Evolutionary conservation across 1,139 yeast genomes (phyloP).

Genomic region (Pichia sp.): DNA sequence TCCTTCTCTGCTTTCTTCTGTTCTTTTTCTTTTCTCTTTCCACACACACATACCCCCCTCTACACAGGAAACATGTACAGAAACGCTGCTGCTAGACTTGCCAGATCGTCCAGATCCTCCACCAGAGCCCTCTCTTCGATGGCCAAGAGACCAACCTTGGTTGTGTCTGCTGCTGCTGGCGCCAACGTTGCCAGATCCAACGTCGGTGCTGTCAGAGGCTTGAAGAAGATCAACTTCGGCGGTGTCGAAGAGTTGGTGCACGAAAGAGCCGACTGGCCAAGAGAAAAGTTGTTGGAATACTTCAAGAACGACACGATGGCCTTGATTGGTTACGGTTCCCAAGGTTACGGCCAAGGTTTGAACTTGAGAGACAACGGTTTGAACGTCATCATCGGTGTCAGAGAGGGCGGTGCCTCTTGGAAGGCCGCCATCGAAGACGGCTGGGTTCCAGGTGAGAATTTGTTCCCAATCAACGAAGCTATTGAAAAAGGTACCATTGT

Average conservation of each 20-base stretch:
- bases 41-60: not conserved
- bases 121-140: slow-evolving; percentile 51
- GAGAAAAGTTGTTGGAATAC: slow-evolving; percentile 90
- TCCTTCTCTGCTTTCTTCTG: not conserved
- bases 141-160: slow-evolving; percentile 40
- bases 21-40: not conserved
- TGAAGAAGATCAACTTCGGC: slow-evolving; percentile 94
- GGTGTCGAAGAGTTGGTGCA: slow-evolving; percentile 93
- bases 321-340: slow-evolving; percentile 98
- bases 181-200: slow-evolving; percentile 38
- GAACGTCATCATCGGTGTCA: slow-evolving; percentile 96
- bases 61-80: slow-evolving; percentile 44
- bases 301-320: slow-evolving; percentile 98
- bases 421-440: slow-evolving; percentile 99
- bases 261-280: slow-evolving; percentile 99
- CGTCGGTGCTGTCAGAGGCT: slow-evolving; percentile 63
- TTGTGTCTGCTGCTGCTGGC: slow-evolving; percentile 43
- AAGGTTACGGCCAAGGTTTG: slow-evolving; percentile 99
- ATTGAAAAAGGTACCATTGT: slow-evolving; percentile 84
- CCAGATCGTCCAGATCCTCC: slow-evolving; percentile 48
- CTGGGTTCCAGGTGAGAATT: slow-evolving; percentile 99
- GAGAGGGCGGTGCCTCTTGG: slow-evolving; percentile 99
- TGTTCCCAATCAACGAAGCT: slow-evolving; percentile 93
- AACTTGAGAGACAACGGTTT: slow-evolving; percentile 98
- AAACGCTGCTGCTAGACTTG: slow-evolving; percentile 58